phyloP scores from a whole-genome alignment of 2,329 filamentous ascomycete genomes.

The Botryotinia narcissicola region DNA sequence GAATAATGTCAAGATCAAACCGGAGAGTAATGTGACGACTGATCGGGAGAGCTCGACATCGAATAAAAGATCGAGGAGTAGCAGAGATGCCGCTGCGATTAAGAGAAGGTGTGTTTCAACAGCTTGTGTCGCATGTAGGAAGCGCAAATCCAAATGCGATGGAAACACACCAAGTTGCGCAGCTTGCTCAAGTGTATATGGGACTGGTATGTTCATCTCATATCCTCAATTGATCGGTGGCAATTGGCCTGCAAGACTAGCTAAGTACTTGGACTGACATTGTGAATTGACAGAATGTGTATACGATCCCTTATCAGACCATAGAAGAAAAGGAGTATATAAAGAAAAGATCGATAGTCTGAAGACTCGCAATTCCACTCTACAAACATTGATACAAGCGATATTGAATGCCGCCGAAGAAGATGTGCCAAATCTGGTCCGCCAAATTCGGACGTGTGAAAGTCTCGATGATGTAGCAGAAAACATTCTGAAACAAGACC shows the following conservation, averaged over 20 bases:
- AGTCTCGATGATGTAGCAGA: slow-evolving; percentile 41
- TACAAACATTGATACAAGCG: slow-evolving; percentile 90
- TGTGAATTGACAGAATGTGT: slow-evolving; percentile 61
- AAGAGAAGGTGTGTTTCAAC: slow-evolving; percentile 80
- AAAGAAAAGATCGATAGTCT: slow-evolving; percentile 87
- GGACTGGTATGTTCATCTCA: slow-evolving; percentile 49
- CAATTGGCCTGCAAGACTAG: neutral
- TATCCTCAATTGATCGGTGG: neutral
- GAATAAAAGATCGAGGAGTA: slow-evolving; percentile 37
- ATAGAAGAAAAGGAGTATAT: slow-evolving; percentile 94
- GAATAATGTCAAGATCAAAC: slow-evolving; percentile 11
- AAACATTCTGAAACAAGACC: slow-evolving; percentile 36
- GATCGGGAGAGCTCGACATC: slow-evolving; percentile 18
- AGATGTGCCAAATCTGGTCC: slow-evolving; percentile 77
- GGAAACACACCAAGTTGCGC: slow-evolving; percentile 88
- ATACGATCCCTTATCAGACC: slow-evolving; percentile 95
- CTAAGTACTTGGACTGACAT: slow-evolving; percentile 13
- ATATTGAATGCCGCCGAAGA: slow-evolving; percentile 90
- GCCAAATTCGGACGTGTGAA: slow-evolving; percentile 84
- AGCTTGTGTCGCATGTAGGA: slow-evolving; percentile 78
- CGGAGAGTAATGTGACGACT: neutral
- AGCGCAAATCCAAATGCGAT: slow-evolving; percentile 85
- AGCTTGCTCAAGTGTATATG: slow-evolving; percentile 93
- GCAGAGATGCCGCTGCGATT: slow-evolving; percentile 35
- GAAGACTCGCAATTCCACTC: slow-evolving; percentile 81